Conservation (phyloP, 495 filamentous ascomycete genomes). For the Echria macrotheca region DNA sequence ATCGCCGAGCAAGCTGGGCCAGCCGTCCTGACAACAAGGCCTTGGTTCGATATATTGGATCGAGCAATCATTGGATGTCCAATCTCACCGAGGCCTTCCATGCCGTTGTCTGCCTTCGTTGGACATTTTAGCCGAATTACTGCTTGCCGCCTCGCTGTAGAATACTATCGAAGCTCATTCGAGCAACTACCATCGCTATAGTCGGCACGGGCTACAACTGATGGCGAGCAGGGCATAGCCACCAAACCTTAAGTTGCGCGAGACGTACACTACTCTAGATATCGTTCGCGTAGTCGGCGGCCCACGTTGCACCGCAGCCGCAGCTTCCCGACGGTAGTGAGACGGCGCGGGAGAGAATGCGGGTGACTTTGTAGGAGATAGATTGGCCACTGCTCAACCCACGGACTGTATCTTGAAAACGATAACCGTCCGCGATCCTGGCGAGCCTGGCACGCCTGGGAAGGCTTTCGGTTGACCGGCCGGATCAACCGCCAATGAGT, state of each 20-base stretch:
- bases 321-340: not conserved
- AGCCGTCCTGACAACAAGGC: constrained; percentile 1
- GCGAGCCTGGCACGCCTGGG: no score
- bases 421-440: no score
- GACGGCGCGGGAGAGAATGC: constrained; percentile 6
- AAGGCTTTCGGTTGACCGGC: no score
- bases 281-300: not conserved
- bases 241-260: no score
- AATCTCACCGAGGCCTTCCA: not conserved
- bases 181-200: no score
- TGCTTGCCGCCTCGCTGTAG: not conserved
- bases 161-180: no score
- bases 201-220: no score
- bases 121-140: constrained; percentile 1
- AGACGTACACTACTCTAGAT: no score
- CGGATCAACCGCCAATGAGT: no score
- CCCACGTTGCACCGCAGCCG: constrained; percentile 3
- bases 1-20: not conserved
- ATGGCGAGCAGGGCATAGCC: no score
- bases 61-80: not conserved
- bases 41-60: constrained; percentile 7
- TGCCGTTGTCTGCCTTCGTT: not conserved
- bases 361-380: constrained; percentile 10
- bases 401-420: no score
- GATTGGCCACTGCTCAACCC: not conserved